These are phyloP conservation scores for Fusarium cyanostomum DNA, from an alignment of 2,329 filamentous ascomycete genomes.

Conservation along the genomic window DNA sequence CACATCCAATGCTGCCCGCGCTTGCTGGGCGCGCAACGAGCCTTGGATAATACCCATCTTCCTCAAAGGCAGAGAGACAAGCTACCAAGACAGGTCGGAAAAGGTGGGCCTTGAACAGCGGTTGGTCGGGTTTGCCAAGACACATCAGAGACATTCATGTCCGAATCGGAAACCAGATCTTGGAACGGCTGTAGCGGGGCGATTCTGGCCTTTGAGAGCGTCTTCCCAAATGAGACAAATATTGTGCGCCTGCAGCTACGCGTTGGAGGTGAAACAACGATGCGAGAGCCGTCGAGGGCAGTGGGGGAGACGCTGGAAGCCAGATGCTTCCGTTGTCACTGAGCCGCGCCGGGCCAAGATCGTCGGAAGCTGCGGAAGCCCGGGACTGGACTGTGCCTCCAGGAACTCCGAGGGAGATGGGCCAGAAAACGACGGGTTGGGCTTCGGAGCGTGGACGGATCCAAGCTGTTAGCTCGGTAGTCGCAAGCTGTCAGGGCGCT, in stretches of 20 bases:
- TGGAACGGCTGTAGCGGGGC: constrained; percentile 3
- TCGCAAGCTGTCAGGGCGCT: not conserved
- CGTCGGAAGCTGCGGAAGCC: not conserved
- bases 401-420: not conserved
- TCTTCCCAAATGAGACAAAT: constrained; percentile 1
- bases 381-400: not conserved
- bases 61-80: not conserved
- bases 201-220: not conserved
- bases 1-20: not conserved
- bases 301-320: not conserved
- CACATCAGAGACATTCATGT: constrained; percentile 9
- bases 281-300: not conserved
- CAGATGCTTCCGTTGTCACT: not conserved
- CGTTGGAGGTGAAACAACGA: not conserved
- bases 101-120: not conserved
- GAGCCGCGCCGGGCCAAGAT: not conserved
- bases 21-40: not conserved
- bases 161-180: constrained; percentile 6
- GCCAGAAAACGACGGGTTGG: not conserved
- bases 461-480: not conserved
- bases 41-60: not conserved
- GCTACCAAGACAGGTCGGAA: not conserved
- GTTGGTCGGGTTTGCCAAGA: not conserved
- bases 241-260: not conserved
- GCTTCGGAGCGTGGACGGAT: not conserved